These are phyloP conservation scores for Podospora bellae-mahoneyi DNA, from an alignment of 495 filamentous ascomycete species.

Conservation along the genomic window DNA sequence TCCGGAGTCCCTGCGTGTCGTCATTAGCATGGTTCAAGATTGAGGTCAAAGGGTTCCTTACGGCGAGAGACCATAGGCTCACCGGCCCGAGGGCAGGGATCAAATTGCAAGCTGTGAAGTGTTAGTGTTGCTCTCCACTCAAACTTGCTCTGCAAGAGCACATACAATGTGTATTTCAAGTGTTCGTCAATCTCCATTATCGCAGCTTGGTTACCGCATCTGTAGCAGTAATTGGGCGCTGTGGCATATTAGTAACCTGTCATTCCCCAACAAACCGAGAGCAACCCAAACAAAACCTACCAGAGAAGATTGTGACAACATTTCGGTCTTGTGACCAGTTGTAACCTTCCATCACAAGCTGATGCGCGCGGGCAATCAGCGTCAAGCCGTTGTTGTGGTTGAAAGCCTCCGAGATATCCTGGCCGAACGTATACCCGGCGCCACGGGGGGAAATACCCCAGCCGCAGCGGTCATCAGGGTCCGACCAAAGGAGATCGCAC, in stretches of 20 bases:
- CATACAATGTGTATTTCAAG: conserved; percentile 99
- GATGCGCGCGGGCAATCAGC: conserved; percentile 88
- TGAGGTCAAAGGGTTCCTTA: conserved; percentile 36
- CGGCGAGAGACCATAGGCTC: conserved; percentile 98
- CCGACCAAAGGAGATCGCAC: conserved; percentile 97
- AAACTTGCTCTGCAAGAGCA: conserved; percentile 23
- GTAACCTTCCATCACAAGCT: conserved; percentile 97
- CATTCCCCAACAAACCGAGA: neutral
- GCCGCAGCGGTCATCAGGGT: conserved; percentile 96
- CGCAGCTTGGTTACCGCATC: conserved; percentile 97
- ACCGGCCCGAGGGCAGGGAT: conserved; percentile 93
- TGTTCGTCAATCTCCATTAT: conserved; percentile 99
- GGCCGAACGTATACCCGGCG: conserved; percentile 97
- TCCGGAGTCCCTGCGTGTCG: conserved; percentile 70
- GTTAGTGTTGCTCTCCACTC: neutral
- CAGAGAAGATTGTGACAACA: conserved; percentile 98
- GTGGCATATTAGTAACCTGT: conserved; percentile 24
- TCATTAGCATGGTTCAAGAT: conserved; percentile 10
- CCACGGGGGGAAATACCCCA: conserved; percentile 98
- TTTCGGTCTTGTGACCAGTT: conserved; percentile 98
- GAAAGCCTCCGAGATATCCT: conserved; percentile 99
- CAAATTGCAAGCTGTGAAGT: conserved; percentile 85
- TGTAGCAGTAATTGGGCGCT: conserved; percentile 97
- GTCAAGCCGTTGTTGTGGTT: conserved; percentile 99
- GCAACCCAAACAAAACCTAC: conserved; percentile 45